Evolutionary conservation across 108 stramenopile species (phyloP).

Genomic region (Skeletonema costatum): DNA sequence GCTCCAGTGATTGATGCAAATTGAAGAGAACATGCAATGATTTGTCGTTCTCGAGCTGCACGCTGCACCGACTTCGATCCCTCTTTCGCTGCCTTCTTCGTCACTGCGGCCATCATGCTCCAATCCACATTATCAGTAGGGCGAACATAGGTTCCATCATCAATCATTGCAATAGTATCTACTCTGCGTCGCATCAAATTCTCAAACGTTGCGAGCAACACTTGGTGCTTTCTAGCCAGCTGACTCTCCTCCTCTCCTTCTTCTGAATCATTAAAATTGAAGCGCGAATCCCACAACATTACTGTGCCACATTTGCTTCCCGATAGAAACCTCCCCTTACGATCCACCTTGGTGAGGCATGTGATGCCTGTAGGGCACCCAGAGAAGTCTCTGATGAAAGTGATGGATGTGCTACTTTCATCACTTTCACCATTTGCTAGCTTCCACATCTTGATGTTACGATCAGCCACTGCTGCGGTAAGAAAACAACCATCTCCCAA

Average conservation of each 20-base stretch:
- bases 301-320: constrained; percentile 31
- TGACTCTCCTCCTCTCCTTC: background rate
- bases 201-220: constrained; percentile 31
- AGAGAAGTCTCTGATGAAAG: constrained; percentile 25
- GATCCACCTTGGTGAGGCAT: constrained; percentile 23
- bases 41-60: constrained; percentile 32
- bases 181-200: constrained; percentile 28
- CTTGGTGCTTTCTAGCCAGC: background rate
- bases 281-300: constrained; percentile 41
- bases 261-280: constrained; percentile 28
- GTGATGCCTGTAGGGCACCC: constrained; percentile 31
- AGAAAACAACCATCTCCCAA: constrained; percentile 36
- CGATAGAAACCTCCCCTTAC: constrained; percentile 38
- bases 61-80: constrained; percentile 24
- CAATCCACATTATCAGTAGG: constrained; percentile 32
- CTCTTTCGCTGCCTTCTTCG: constrained; percentile 15
- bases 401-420: background rate
- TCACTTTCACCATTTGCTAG: background rate
- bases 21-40: constrained; percentile 32
- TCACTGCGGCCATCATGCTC: constrained; percentile 23
- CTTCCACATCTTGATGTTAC: constrained; percentile 46
- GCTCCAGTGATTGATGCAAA: constrained; percentile 33
- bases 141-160: constrained; percentile 34
- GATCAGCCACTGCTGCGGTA: constrained; percentile 37
- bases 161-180: constrained; percentile 18